Percentiles rank a stretch among this genome's conserved stretches.
These are phyloP conservation scores for Diaporthe ampelina DNA, from an alignment of 2,329 filamentous ascomycete genomes.

Conservation along the genomic window DNA sequence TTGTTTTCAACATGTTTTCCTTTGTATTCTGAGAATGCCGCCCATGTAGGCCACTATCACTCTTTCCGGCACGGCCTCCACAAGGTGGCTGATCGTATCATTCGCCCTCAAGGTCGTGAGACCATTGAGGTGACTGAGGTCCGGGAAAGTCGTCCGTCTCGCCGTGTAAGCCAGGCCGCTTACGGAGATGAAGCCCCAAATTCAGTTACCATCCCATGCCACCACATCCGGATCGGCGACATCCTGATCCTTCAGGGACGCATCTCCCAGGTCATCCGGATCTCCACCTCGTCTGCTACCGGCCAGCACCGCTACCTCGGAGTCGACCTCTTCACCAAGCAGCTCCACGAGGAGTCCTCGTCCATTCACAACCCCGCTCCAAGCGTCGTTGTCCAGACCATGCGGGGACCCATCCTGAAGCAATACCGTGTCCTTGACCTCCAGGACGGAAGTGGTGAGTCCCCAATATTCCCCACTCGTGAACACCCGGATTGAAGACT, in stretches of 20 bases:
- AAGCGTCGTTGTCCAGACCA: conserved; percentile 98
- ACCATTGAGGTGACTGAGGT: conserved; percentile 63
- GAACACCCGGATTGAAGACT: not conserved
- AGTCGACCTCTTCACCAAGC: conserved; percentile 99
- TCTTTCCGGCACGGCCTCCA: conserved; percentile 69
- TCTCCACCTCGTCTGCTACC: conserved; percentile 97
- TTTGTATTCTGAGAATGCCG: conserved; percentile 36
- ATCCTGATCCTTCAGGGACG: conserved; percentile 99
- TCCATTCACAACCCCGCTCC: conserved; percentile 98
- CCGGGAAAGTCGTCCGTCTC: conserved; percentile 57
- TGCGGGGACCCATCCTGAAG: conserved; percentile 99
- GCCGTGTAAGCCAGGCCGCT: conserved; percentile 50
- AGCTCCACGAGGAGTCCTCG: conserved; percentile 98
- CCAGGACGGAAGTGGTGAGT: conserved; percentile 79
- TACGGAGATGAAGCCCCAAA: conserved; percentile 68
- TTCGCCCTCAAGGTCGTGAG: conserved; percentile 64
- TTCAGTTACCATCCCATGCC: conserved; percentile 98
- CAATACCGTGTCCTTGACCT: conserved; percentile 99
- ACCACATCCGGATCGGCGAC: conserved; percentile 99
- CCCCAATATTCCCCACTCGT: not conserved
- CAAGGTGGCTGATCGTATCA: conserved; percentile 70
- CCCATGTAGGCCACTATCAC: conserved; percentile 67
- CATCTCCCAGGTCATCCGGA: conserved; percentile 99
- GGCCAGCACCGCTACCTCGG: conserved; percentile 99
- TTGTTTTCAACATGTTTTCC: conserved; percentile 35